phyloP scores from a whole-genome alignment of 2,329 filamentous ascomycete species.

The Epichloe aotearoae region DNA sequence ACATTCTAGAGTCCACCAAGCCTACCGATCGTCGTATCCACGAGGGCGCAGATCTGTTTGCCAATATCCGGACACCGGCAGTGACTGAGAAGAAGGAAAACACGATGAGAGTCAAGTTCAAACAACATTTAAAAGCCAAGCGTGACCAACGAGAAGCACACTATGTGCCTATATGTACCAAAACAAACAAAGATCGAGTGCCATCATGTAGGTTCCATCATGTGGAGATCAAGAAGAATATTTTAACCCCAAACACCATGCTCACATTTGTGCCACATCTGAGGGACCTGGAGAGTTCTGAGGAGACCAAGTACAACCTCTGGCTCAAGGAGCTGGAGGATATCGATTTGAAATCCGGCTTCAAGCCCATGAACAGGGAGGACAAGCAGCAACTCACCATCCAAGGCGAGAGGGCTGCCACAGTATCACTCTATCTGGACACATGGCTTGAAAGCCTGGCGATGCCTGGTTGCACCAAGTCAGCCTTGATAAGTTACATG shows the following conservation, averaged over 20 bases:
- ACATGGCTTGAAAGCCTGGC: constrained; percentile 36
- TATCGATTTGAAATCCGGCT: constrained; percentile 44
- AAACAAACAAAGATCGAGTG: constrained; percentile 37
- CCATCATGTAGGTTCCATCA: constrained; percentile 48
- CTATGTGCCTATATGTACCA: constrained; percentile 31
- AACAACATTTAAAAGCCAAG: constrained; percentile 33
- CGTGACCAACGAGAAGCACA: constrained; percentile 30
- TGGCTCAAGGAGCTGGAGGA: constrained; percentile 46
- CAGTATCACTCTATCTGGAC: constrained; percentile 39
- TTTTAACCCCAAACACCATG: constrained; percentile 46
- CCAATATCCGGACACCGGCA: constrained; percentile 25
- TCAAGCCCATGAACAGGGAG: constrained; percentile 38
- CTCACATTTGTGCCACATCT: constrained; percentile 47
- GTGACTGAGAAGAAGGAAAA: constrained; percentile 22
- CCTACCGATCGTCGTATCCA: constrained; percentile 25
- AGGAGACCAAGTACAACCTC: constrained; percentile 39
- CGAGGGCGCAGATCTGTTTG: constrained; percentile 35
- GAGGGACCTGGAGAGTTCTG: constrained; percentile 41
- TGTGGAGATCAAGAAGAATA: constrained; percentile 45
- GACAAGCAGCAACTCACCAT: constrained; percentile 37
- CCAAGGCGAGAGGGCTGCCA: constrained; percentile 37
- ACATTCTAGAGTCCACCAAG: constrained; percentile 31
- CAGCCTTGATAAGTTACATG: constrained; percentile 40
- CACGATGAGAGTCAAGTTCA: constrained; percentile 37
- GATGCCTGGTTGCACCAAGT: constrained; percentile 38